A percentile compares a stretch with the other conserved stretches of the same genome.
Conservation (phyloP, 2,329 filamentous ascomycete genomes). For the Eutypa lata region DNA sequence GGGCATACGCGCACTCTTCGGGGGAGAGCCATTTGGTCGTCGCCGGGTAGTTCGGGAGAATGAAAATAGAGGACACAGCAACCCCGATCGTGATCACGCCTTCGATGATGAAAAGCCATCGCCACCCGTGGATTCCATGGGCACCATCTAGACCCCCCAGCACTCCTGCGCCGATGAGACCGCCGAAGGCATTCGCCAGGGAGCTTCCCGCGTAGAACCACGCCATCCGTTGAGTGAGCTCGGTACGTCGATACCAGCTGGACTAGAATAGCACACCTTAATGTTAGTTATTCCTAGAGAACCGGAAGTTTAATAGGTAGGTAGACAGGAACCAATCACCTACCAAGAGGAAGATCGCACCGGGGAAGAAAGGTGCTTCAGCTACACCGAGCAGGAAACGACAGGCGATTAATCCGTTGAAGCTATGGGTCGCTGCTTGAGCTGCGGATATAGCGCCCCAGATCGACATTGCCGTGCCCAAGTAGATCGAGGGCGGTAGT, state of each 20-base stretch:
- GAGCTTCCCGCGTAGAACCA: conserved; percentile 45
- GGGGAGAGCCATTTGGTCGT: conserved; percentile 49
- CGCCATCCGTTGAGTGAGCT: conserved; percentile 44
- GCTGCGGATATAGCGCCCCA: conserved; percentile 35
- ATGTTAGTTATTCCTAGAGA: conserved; percentile 33
- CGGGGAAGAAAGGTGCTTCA: conserved; percentile 51
- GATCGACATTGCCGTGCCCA: conserved; percentile 43
- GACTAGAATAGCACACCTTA: conserved; percentile 25
- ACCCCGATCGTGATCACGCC: conserved; percentile 37
- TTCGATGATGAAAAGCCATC: conserved; percentile 38
- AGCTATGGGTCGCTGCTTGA: conserved; percentile 44
- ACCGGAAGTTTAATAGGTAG: too few species aligned
- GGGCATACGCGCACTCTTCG: conserved; percentile 51
- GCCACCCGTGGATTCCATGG: conserved; percentile 37
- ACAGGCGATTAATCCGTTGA: conserved; percentile 39
- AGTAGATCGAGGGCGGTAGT: conserved; percentile 50
- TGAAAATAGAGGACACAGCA: conserved; percentile 30
- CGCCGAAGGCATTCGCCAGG: conserved; percentile 49
- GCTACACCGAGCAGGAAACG: conserved; percentile 39
- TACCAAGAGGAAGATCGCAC: conserved; percentile 42
- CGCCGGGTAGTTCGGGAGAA: conserved; percentile 51
- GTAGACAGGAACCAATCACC: conserved; percentile 15
- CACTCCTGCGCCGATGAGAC: conserved; percentile 48
- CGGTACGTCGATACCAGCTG: conserved; percentile 41
- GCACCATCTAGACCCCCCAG: conserved; percentile 37